Conservation (phyloP, 1,284 basidiomycete species). For the Prillingera fragicola region DNA sequence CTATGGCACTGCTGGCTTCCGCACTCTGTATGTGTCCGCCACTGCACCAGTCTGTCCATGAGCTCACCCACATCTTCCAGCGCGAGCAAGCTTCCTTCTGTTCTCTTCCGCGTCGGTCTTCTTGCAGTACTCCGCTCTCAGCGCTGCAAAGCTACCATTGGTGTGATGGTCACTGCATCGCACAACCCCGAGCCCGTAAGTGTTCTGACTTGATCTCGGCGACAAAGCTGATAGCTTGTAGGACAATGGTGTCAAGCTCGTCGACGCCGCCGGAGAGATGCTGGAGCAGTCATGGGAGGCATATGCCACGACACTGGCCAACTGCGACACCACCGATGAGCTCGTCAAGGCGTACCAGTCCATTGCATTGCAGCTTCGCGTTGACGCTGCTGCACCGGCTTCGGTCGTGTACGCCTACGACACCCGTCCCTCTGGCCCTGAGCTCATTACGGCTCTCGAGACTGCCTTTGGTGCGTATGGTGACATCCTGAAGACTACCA, state of each 20-base stretch:
- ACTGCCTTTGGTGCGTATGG: conserved; percentile 70
- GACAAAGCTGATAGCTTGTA: conserved; percentile 45
- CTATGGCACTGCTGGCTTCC: conserved; percentile 94
- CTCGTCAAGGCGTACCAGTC: conserved; percentile 64
- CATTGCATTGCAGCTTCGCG: conserved; percentile 63
- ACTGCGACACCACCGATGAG: conserved; percentile 67
- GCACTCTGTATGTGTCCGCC: conserved; percentile 70
- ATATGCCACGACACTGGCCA: conserved; percentile 84
- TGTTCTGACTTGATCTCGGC: conserved; percentile 8
- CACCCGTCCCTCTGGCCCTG: conserved; percentile 82
- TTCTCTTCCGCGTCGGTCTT: conserved; percentile 87
- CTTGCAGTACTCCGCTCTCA: conserved; percentile 87
- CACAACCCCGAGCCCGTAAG: conserved; percentile 92
- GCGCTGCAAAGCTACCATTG: conserved; percentile 79
- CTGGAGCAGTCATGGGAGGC: conserved; percentile 90
- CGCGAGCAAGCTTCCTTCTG: conserved; percentile 76
- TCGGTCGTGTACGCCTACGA: conserved; percentile 87
- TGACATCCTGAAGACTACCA: conserved; percentile 34
- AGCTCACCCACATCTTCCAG: conserved; percentile 49
- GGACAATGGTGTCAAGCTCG: conserved; percentile 98
- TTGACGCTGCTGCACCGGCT: conserved; percentile 72
- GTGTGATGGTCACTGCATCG: conserved; percentile 98
- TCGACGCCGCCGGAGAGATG: conserved; percentile 99
- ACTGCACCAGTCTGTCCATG: neutral
- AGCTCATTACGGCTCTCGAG: conserved; percentile 73